phyloP scores from a whole-genome alignment of 2,329 filamentous ascomycete species.

The Monosporascus sp. region DNA sequence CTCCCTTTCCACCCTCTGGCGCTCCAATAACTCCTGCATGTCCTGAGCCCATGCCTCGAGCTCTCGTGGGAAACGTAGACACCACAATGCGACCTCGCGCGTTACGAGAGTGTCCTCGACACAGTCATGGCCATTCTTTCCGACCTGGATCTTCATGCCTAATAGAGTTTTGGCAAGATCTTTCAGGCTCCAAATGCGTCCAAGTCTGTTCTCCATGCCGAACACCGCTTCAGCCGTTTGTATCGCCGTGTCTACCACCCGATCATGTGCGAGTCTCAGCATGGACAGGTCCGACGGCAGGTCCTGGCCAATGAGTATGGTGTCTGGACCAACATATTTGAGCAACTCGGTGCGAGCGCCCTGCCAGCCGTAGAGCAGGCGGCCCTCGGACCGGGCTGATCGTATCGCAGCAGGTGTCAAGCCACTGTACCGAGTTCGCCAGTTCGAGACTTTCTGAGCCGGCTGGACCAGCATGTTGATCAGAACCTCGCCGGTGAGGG shows the following conservation, averaged over 20 bases:
- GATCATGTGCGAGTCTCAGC: conserved; percentile 35
- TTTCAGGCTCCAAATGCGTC: conserved; percentile 31
- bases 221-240: conserved; percentile 32
- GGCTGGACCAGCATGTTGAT: conserved; percentile 39
- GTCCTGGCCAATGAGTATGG: conserved; percentile 44
- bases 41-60: conserved; percentile 30
- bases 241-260: conserved; percentile 39
- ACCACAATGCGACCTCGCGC: conserved; percentile 43
- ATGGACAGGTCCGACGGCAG: conserved; percentile 39
- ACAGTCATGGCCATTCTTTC: conserved; percentile 36
- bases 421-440: conserved; percentile 35
- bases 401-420: conserved; percentile 29
- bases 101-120: conserved; percentile 45
- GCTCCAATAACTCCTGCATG: conserved; percentile 2
- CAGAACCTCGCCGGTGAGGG: conserved; percentile 40
- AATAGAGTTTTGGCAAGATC: conserved; percentile 29
- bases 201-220: conserved; percentile 3
- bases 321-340: conserved; percentile 34
- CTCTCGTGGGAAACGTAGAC: conserved; percentile 31
- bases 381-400: conserved; percentile 22
- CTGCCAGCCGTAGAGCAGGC: conserved; percentile 34
- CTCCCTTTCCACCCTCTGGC: background rate
- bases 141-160: conserved; percentile 29
- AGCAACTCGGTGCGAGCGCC: conserved; percentile 38
- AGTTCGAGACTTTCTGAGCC: conserved; percentile 18